These are phyloP conservation scores for Lichtheimia ramosa DNA, from an alignment of 371 early-diverging fungal species.

Conservation along the genomic window DNA sequence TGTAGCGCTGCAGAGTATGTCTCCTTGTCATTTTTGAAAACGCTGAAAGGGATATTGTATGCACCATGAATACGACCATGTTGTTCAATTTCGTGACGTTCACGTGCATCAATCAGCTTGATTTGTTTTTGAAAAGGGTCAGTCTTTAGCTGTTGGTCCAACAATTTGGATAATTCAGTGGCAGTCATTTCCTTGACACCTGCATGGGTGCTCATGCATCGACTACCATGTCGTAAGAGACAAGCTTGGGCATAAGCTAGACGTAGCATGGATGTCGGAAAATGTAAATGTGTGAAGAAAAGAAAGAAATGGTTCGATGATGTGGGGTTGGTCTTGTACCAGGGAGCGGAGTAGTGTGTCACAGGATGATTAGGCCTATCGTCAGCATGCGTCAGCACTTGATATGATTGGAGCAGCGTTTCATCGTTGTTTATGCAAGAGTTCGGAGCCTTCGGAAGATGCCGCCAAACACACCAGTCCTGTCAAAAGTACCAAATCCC, in stretches of 20 bases:
- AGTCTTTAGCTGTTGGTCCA: slow-evolving; percentile 6
- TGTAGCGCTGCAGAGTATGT: slow-evolving; percentile 22
- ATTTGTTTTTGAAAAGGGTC: slow-evolving; percentile 11
- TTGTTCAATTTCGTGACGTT: slow-evolving; percentile 23
- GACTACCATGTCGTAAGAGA: not conserved
- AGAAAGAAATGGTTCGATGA: not conserved
- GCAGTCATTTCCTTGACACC: slow-evolving; percentile 7
- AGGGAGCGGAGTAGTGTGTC: not conserved
- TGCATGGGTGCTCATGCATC: not conserved
- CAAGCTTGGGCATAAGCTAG: too few relatives aligned
- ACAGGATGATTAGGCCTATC: not conserved
- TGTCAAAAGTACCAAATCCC: too few relatives aligned
- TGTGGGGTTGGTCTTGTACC: not conserved
- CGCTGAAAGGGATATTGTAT: slow-evolving; percentile 27
- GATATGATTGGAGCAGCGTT: too few relatives aligned
- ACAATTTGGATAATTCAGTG: not conserved
- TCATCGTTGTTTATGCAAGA: too few relatives aligned
- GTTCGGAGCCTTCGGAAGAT: too few relatives aligned
- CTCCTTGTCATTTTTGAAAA: slow-evolving; percentile 16
- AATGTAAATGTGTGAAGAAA: not conserved
- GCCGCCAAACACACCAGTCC: too few relatives aligned
- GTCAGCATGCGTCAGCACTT: slow-evolving; percentile 2
- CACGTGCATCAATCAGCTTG: slow-evolving; percentile 33
- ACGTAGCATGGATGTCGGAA: not conserved
- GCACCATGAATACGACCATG: slow-evolving; percentile 30